Conservation (phyloP, 192 early-diverging fungal genomes). For the Kappamyces sp. region DNA sequence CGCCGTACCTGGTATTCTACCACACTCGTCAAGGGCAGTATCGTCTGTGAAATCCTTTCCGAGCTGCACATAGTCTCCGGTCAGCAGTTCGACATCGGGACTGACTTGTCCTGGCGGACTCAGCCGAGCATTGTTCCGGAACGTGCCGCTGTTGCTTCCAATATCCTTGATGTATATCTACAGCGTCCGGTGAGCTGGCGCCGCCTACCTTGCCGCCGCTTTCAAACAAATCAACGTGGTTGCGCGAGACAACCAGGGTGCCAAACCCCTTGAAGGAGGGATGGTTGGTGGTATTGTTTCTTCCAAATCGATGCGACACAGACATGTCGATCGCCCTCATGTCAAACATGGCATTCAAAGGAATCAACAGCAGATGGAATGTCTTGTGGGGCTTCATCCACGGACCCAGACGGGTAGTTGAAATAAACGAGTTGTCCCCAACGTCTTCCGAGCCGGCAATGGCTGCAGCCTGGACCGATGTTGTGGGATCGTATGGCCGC, state of each 20-base stretch:
- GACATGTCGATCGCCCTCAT: background rate
- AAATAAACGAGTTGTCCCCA: conserved; percentile 5
- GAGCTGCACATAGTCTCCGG: conserved; percentile 40
- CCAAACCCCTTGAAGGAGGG: conserved; percentile 31
- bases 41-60: conserved; percentile 38
- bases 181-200: background rate
- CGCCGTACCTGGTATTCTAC: conserved; percentile 18
- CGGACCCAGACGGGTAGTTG: background rate
- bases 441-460: too few relatives aligned
- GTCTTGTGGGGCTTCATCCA: background rate
- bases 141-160: conserved; percentile 40
- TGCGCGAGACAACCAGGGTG: conserved; percentile 38
- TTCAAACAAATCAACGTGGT: conserved; percentile 32
- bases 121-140: conserved; percentile 33
- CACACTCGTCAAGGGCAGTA: conserved; percentile 9
- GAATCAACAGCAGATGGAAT: conserved; percentile 15
- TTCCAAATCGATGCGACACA: conserved; percentile 3
- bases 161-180: conserved; percentile 37
- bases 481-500: too few relatives aligned
- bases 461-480: too few relatives aligned
- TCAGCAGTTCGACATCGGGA: conserved; percentile 21
- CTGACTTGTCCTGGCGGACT: conserved; percentile 28
- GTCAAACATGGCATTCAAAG: conserved; percentile 18
- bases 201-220: conserved; percentile 21
- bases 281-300: conserved; percentile 17